Base-by-base conservation (phyloP, 78 protist genomes). In the Dictyostelium intermedium region DNA sequence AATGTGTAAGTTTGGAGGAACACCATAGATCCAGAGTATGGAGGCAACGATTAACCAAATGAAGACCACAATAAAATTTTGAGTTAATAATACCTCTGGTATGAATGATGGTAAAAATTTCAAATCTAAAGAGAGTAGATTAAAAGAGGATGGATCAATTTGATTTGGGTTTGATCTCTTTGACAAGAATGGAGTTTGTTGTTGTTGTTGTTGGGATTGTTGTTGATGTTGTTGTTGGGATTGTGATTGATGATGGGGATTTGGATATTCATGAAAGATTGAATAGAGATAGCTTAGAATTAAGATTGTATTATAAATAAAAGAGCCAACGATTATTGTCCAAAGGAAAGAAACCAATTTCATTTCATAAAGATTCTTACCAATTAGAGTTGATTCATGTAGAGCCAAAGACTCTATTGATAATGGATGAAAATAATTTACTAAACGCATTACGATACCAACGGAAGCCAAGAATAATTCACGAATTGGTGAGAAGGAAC, bases 41-140 rank as follows among this genome's bases (percentile, higher is more conserved):
- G 47, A 89, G 1, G 94, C 79, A 1, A 27, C 87, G 5, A 80
- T 2, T 2, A 25, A 5, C 80, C 84, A 80, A 47, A 80, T 80
- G 20, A 78, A 23, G 4, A 66, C 74, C 0, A 70, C 69, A 1
- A 89, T 50, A 25, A 89, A 89, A 56, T 89, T 89, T 80, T 80
- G 87, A 3, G 94, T 89, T 34, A 74, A 20, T 11, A 80, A 41
- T 4, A 89, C 94, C 50, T 80, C 87, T 37, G 94, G 94, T 3
- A 89, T 80, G 45, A 81, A 80, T 1, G 94, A 78, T 16, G 94
- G 94, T 16, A 86, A 35, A 32, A 74, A 86, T 43, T 77, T 86
- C 16, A 86, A 10, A 39, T 86, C 92, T 27, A 86, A 50, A 0
- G 61, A n/a, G 20, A 86, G 3, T 4, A 79, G 16, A 9, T 30